Evolutionary conservation across 352 stramenopile species (phyloP).

Genomic region (Phytophthora agathidicida): DNA sequence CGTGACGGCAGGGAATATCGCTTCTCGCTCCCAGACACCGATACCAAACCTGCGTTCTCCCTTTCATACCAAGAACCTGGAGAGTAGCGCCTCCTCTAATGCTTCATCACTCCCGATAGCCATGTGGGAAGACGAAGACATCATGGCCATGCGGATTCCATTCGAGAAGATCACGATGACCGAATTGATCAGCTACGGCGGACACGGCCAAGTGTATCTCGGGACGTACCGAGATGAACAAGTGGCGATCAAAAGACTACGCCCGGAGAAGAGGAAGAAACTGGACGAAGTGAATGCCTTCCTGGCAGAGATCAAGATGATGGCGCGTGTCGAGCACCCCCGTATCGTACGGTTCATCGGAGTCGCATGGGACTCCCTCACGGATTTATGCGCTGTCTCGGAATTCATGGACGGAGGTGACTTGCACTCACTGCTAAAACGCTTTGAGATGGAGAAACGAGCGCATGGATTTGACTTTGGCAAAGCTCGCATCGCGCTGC

Average conservation of each 20-base stretch:
- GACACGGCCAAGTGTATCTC: constrained; percentile 45
- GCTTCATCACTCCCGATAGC: not conserved
- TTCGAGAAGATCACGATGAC: constrained; percentile 36
- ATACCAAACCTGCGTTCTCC: not conserved
- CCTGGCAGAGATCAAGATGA: constrained; percentile 48
- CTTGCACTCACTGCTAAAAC: constrained; percentile 27
- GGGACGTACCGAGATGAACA: constrained; percentile 33
- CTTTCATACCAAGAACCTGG: constrained; percentile 9
- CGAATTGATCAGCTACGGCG: constrained; percentile 38
- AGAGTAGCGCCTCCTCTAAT: constrained; percentile 5
- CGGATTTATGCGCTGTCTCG: constrained; percentile 40
- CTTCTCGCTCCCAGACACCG: not conserved
- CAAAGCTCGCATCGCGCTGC: constrained; percentile 28
- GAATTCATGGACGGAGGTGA: constrained; percentile 53
- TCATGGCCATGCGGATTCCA: constrained; percentile 33
- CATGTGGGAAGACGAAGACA: constrained; percentile 33
- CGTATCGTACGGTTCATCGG: constrained; percentile 47
- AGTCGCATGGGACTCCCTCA: constrained; percentile 50
- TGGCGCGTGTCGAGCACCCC: constrained; percentile 40
- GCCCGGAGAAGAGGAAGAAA: constrained; percentile 10
- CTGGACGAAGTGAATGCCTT: constrained; percentile 43
- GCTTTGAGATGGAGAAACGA: constrained; percentile 10
- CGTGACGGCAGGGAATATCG: constrained; percentile 1
- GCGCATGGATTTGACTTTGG: constrained; percentile 28
- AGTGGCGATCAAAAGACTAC: constrained; percentile 52